A percentile compares a stretch with the other conserved stretches of the same genome.
Evolutionary conservation across 192 early-diverging fungal species (phyloP).

Genomic region (Coemansia guatemalensis): DNA sequence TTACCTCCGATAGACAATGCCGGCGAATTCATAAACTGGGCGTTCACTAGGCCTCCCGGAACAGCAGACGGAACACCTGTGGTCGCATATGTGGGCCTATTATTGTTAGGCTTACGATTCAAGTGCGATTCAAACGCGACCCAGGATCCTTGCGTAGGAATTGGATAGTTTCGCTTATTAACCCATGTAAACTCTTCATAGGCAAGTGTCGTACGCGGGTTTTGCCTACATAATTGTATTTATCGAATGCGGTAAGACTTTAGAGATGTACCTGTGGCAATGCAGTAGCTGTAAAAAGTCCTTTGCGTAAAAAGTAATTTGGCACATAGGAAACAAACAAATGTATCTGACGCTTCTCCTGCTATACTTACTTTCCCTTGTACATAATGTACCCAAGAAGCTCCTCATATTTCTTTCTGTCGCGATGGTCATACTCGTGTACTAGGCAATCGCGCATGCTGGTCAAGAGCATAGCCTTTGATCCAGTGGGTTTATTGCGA

Average conservation of each 20-base stretch:
- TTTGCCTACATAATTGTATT: neutral
- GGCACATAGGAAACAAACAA: no score
- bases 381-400: constrained; percentile 16
- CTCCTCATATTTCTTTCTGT: constrained; percentile 7
- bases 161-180: neutral
- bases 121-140: neutral
- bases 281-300: no score
- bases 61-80: constrained; percentile 15
- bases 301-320: no score
- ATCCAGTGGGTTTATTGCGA: neutral
- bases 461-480: constrained; percentile 7
- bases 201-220: neutral
- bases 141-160: constrained; percentile 15
- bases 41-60: constrained; percentile 13
- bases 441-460: neutral
- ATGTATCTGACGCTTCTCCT: no score
- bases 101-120: no score
- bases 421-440: neutral
- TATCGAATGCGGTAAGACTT: neutral
- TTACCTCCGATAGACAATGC: neutral
- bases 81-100: neutral
- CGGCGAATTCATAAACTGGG: constrained; percentile 3
- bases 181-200: constrained; percentile 4
- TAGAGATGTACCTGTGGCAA: no score
- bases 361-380: no score